These are phyloP conservation scores for Sequoia sempervirens DNA, from an alignment of 75 land plant genomes.

Conservation along the genomic window DNA sequence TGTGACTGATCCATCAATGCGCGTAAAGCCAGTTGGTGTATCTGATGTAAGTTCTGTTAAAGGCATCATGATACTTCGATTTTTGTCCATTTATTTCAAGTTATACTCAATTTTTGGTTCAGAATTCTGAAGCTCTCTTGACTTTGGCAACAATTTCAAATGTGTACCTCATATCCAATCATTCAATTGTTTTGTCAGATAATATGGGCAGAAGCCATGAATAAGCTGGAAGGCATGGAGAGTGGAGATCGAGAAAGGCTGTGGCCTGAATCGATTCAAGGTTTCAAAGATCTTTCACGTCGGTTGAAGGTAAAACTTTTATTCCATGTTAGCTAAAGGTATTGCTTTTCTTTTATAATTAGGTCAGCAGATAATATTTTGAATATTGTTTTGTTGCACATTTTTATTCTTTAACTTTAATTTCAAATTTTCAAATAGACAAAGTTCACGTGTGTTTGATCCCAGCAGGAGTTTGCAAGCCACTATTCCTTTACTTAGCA, in stretches of 20 bases:
- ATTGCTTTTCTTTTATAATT: neutral
- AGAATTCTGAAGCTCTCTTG: neutral
- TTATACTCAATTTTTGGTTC: neutral
- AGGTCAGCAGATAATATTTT: neutral
- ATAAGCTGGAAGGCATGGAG: conserved; percentile 94
- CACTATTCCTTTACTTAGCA: neutral
- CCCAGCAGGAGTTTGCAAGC: neutral
- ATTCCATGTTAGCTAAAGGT: too few relatives aligned
- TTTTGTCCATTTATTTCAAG: neutral
- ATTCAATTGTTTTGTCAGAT: conserved; percentile 50
- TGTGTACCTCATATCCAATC: neutral
- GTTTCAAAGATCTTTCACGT: conserved; percentile 91
- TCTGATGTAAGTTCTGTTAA: conserved; percentile 69
- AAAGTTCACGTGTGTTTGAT: neutral
- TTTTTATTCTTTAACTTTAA: neutral
- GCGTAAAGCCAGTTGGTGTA: conserved; percentile 85
- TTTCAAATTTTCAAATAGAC: neutral
- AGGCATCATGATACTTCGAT: neutral
- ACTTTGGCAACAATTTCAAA: neutral
- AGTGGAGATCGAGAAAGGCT: conserved; percentile 77
- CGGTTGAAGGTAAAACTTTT: conserved; percentile 66
- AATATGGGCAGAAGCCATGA: conserved; percentile 99
- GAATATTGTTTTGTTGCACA: neutral
- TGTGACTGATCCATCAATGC: conserved; percentile 80
- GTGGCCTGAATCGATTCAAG: conserved; percentile 95